Conservation (phyloP, 768 basidiomycete genomes). For the Epithele typhae region DNA sequence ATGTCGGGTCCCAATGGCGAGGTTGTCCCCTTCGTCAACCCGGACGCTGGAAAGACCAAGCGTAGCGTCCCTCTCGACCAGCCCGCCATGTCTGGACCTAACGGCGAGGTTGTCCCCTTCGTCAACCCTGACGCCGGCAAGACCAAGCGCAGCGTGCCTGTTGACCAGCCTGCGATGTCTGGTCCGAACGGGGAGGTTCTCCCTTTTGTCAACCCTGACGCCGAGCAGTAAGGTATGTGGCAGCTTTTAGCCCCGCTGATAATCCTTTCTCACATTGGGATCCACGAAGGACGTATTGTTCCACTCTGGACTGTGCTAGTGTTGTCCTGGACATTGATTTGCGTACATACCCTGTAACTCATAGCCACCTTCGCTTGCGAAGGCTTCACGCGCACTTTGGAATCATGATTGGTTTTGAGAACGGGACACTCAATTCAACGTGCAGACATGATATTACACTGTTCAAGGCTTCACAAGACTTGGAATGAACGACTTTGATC, state of each 20-base stretch:
- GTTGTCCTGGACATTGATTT: conserved; percentile 8
- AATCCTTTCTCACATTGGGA: too few species aligned
- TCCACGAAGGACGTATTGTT: too few species aligned
- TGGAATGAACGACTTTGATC: neutral
- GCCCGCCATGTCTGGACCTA: conserved; percentile 26
- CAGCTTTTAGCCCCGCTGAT: too few species aligned
- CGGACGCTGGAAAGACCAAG: neutral
- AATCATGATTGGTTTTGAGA: conserved; percentile 15
- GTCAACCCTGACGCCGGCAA: conserved; percentile 2
- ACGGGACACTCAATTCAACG: conserved; percentile 7
- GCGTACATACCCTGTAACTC: conserved; percentile 12
- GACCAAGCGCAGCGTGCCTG: conserved; percentile 27
- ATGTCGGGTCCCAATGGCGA: conserved; percentile 14
- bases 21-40: conserved; percentile 11
- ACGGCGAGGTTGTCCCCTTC: conserved; percentile 27
- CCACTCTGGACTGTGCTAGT: too few species aligned
- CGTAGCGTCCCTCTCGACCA: conserved; percentile 31
- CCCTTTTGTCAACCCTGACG: conserved; percentile 12
- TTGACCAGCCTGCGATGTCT: conserved; percentile 27
- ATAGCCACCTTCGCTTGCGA: conserved; percentile 15
- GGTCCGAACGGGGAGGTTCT: conserved; percentile 27
- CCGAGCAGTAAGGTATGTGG: conserved; percentile 9
- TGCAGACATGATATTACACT: neutral
- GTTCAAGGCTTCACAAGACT: too few species aligned
- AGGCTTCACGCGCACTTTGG: conserved; percentile 13